A percentile compares a stretch with the other conserved stretches of the same genome.
phyloP scores from a whole-genome alignment of 345 rosid species.

The Salix arbutifolia region DNA sequence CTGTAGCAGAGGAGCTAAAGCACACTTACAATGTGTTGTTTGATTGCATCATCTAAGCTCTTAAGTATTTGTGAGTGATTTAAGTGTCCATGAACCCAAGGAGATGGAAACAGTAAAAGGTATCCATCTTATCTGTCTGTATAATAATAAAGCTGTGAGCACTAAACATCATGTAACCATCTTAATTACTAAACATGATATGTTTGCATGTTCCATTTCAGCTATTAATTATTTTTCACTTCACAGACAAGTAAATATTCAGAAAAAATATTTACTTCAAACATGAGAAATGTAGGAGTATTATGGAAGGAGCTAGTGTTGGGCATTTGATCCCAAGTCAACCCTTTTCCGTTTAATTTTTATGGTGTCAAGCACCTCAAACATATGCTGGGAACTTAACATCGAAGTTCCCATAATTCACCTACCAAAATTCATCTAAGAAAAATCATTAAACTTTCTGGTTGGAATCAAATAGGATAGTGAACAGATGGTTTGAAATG shows the following conservation, averaged over 20 bases:
- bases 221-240: background rate
- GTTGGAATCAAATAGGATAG: background rate
- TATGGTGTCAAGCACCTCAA: background rate
- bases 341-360: background rate
- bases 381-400: background rate
- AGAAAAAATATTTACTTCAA: background rate
- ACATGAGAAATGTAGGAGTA: background rate
- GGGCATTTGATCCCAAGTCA: background rate
- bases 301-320: background rate
- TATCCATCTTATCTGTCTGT: slow-evolving; percentile 27
- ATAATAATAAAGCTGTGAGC: slow-evolving; percentile 32
- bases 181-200: background rate
- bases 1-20: slow-evolving; percentile 41
- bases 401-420: background rate
- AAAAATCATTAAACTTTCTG: background rate
- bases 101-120: slow-evolving; percentile 15
- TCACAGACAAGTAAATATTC: background rate
- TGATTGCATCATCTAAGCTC: slow-evolving; percentile 27
- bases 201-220: slow-evolving; percentile 2
- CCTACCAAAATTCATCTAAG: background rate
- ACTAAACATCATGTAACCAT: slow-evolving; percentile 16
- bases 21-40: slow-evolving; percentile 14
- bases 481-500: background rate
- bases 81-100: slow-evolving; percentile 20
- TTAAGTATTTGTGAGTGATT: slow-evolving; percentile 29